Evolutionary conservation across 2,329 filamentous ascomycete genomes (phyloP).

Genomic region (Pestalotiopsis sp.): DNA sequence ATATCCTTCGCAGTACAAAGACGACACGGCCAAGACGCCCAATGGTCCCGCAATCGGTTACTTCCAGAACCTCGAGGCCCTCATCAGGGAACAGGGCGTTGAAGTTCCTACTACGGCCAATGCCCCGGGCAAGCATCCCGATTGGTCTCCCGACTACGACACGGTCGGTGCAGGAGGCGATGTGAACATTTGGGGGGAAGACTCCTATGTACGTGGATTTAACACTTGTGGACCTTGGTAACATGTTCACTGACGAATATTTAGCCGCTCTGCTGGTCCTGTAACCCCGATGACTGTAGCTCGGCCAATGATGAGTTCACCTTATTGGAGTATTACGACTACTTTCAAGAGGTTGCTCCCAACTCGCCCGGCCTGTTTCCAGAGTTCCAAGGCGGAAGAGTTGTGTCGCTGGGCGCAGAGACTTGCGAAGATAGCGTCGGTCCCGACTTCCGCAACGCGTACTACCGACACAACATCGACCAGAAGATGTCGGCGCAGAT

Average conservation of each 20-base stretch:
- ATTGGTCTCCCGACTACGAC: background rate
- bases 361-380: background rate
- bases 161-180: background rate
- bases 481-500: background rate
- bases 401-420: background rate
- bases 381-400: background rate
- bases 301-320: background rate
- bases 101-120: conserved; percentile 76
- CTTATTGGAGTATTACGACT: background rate
- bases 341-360: background rate
- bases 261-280: background rate
- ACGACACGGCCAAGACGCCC: conserved; percentile 20
- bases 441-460: background rate
- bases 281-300: background rate
- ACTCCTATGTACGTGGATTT: background rate
- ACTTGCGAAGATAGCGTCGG: background rate
- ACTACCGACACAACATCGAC: background rate
- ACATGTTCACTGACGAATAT: background rate
- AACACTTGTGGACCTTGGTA: background rate
- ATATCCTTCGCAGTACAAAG: conserved; percentile 66
- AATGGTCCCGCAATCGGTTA: conserved; percentile 43
- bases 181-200: background rate
- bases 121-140: conserved; percentile 52
- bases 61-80: conserved; percentile 70
- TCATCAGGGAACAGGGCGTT: conserved; percentile 67